A percentile compares a stretch with the other conserved stretches of the same genome.
phyloP scores from a whole-genome alignment of 331 rosid species.

The Quercus tomentella region DNA sequence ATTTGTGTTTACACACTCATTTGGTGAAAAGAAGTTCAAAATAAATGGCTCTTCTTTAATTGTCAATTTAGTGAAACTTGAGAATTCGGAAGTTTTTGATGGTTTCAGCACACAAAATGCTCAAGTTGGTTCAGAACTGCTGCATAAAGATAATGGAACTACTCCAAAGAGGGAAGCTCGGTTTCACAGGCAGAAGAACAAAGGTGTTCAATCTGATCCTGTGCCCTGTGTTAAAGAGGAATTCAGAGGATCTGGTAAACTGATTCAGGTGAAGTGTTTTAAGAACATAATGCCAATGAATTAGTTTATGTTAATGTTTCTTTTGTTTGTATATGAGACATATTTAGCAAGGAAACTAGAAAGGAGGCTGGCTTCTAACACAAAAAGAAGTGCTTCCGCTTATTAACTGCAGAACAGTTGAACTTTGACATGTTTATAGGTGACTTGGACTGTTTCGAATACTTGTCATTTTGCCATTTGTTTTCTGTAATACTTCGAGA shows the following conservation, averaged over 20 bases:
- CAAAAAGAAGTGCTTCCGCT: neutral
- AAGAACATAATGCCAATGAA: neutral
- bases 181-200: conserved; percentile 25
- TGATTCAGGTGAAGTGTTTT: conserved; percentile 61
- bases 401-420: neutral
- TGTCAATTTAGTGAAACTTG: conserved; percentile 25
- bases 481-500: neutral
- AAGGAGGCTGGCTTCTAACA: neutral
- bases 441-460: neutral
- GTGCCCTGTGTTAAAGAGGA: conserved; percentile 43
- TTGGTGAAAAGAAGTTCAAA: conserved; percentile 28
- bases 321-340: neutral
- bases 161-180: conserved; percentile 28
- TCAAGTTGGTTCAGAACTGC: conserved; percentile 33
- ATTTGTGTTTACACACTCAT: conserved; percentile 13
- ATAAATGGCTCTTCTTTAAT: conserved; percentile 15
- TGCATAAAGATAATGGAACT: conserved; percentile 26
- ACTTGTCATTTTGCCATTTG: neutral
- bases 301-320: neutral
- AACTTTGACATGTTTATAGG: neutral
- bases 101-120: conserved; percentile 34
- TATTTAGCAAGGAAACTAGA: neutral
- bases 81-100: conserved; percentile 28
- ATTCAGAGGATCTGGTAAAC: conserved; percentile 68
- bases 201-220: conserved; percentile 27